These are phyloP conservation scores for Zasmidium citrigriseum DNA, from an alignment of 2,329 filamentous ascomycete species.

Conservation along the genomic window DNA sequence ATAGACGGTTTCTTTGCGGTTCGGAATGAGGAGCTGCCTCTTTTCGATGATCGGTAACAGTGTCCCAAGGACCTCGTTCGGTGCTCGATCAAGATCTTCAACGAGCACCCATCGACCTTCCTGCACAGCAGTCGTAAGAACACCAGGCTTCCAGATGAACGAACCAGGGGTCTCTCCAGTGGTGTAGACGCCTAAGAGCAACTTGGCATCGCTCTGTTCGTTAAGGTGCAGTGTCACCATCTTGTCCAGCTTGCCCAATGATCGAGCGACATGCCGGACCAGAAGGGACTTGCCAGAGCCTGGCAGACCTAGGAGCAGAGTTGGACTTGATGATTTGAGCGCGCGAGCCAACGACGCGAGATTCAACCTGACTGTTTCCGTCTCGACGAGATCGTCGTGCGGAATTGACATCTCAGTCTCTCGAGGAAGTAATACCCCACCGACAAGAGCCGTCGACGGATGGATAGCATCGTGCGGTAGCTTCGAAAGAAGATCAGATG, in stretches of 20 bases:
- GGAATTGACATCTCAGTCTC: slow-evolving; percentile 30
- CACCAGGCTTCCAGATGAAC: slow-evolving; percentile 89
- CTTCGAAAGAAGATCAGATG: neutral
- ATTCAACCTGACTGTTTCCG: slow-evolving; percentile 72
- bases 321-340: slow-evolving; percentile 67
- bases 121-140: slow-evolving; percentile 87
- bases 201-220: slow-evolving; percentile 96
- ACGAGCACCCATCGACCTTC: slow-evolving; percentile 97
- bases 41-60: slow-evolving; percentile 90
- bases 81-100: slow-evolving; percentile 92
- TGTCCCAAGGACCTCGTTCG: slow-evolving; percentile 91
- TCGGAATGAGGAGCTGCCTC: slow-evolving; percentile 86
- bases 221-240: slow-evolving; percentile 97
- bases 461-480: slow-evolving; percentile 25
- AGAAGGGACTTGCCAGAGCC: slow-evolving; percentile 90
- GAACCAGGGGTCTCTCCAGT: slow-evolving; percentile 84
- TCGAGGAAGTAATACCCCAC: slow-evolving; percentile 66
- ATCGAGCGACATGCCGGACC: slow-evolving; percentile 76
- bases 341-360: slow-evolving; percentile 67
- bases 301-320: slow-evolving; percentile 78
- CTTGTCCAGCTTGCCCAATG: slow-evolving; percentile 73
- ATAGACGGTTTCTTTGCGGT: slow-evolving; percentile 79
- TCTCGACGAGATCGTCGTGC: slow-evolving; percentile 62
- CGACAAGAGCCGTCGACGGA: slow-evolving; percentile 61
- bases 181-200: slow-evolving; percentile 91